A percentile compares a stretch with the other conserved stretches of the same genome.
These are phyloP conservation scores for Byssochlamys sp. DNA, from an alignment of 2,329 filamentous ascomycete genomes.

Conservation along the genomic window DNA sequence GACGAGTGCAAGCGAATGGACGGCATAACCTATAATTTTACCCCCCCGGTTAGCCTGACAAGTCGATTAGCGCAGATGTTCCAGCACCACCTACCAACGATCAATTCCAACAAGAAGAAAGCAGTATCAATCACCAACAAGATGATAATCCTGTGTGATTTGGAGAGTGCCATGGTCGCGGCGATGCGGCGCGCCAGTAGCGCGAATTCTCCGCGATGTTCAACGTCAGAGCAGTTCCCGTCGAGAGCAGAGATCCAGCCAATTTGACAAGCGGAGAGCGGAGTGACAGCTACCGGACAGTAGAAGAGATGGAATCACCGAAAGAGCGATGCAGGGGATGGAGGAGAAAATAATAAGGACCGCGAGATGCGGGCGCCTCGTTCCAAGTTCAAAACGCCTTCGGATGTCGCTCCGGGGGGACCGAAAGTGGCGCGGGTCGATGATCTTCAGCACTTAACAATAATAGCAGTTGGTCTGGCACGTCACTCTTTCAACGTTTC, in stretches of 20 bases:
- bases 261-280: background rate
- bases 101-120: constrained; percentile 85
- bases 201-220: constrained; percentile 8
- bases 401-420: background rate
- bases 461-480: background rate
- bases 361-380: background rate
- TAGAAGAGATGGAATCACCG: constrained; percentile 3
- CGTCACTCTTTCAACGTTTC: background rate
- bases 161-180: constrained; percentile 69
- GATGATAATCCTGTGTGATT: constrained; percentile 81
- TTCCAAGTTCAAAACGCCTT: background rate
- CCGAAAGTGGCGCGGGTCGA: background rate
- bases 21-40: constrained; percentile 54
- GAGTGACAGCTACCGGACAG: constrained; percentile 9
- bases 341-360: background rate
- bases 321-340: background rate
- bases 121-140: constrained; percentile 80
- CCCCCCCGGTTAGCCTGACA: constrained; percentile 7
- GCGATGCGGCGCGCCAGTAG: constrained; percentile 15
- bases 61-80: background rate
- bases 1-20: constrained; percentile 83
- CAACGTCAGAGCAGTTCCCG: background rate
- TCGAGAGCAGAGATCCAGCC: background rate
- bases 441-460: background rate
- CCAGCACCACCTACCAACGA: constrained; percentile 47